Evolutionary conservation across 176 grass and related monocot species (phyloP), one percentile per base, ranked within the genome.

Genomic region (Avena atlantica): DNA sequence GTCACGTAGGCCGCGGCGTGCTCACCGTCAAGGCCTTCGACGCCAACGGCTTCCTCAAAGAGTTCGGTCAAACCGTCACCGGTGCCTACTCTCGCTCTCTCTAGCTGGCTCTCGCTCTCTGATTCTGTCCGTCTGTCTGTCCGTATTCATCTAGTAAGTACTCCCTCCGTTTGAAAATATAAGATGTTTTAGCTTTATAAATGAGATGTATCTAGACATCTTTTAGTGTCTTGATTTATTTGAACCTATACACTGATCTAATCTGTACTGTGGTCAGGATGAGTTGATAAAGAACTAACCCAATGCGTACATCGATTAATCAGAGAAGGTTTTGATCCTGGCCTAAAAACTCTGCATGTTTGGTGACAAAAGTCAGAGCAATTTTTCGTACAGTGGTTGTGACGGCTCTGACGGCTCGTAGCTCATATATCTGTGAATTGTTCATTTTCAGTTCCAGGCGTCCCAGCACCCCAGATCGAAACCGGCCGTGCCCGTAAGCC

Each of bases 1-100:
- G 82, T 14, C 83, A 85, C 66, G 20, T 16, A 8, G 82, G 87
- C 20, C 57, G 78, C 31, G 78, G 57, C 17, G 0, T 42, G 3
- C 59, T 89, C 67, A 52, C 83, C 70, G 23, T 86, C 48, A 74
- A 86, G 77, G 77, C 23, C 8, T 89, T 89, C 69, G 88, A 89
- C 77, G 29, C 34, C 58, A 81, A 40, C 34, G 21, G 25, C 27
- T 67, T 78, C 57, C 52, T 89, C 23, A 86, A 81, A 45, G 81
- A 79, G 19, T 79, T 83, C 49, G 62, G 24, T 8, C 31, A 70
- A 70, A 70, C 67, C 13, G 2, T 42, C 67, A 70, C 34, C 8
- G 67, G 67, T 70, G 67, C 14, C 1, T 70, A 70, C 67, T 9
- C 8, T 25, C 25, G 0, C 25, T 25, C 25, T 25, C 25, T 36